Base-by-base conservation (phyloP, 306 rosid species). In the Cucurbita argyrosperma region DNA sequence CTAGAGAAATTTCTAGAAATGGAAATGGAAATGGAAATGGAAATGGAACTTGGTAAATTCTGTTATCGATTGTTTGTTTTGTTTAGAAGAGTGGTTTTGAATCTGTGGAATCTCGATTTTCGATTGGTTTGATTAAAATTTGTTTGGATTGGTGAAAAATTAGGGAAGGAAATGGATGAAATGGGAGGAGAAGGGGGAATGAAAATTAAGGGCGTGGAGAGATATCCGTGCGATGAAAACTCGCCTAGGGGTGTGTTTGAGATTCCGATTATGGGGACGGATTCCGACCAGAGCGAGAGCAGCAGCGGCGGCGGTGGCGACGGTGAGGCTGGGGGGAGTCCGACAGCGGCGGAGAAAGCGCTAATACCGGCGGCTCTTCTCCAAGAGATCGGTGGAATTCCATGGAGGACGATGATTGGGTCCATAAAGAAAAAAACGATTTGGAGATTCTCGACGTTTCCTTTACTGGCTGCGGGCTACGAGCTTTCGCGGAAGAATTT, bases 241-340 rank as follows among this genome's bases (percentile, higher is more conserved):
- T 94, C 99, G 0, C 97, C 97, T 1, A 84, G 99, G 82, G 90
- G 89, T 1, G 89, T 94, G 50, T 43, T 94, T n/a, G 97, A 91
- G 40, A 58, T 81, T 77, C 86, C 82, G 2, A 76, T 83, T 72
- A 65, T 76, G 21, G 94, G 83, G 2, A 80, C 90, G 9, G 97
- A 89, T 42, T 90, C 92, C 0, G 96, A 88, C 56, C 62, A 45
- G 54, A 85, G 80, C 10, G 82, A 72, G 5, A 77, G 77, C 72
- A 71, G 77, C 79, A 78, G 76, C 69, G 62, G 73, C n/a, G 49
- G 79, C 72, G 58, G 80, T 45, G 67, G 46, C 10, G 67, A 7
- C 21, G 69, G 78, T 15, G 77, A 56, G 12, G 69, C 76, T 15
- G 77, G 50, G 21, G 19, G 50, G 18, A 50, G 7, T 54, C 40